Percentiles rank a stretch among this genome's conserved stretches.
Evolutionary conservation across 1,139 yeast species (phyloP).

Genomic region (Yamadazyma diddensiae): DNA sequence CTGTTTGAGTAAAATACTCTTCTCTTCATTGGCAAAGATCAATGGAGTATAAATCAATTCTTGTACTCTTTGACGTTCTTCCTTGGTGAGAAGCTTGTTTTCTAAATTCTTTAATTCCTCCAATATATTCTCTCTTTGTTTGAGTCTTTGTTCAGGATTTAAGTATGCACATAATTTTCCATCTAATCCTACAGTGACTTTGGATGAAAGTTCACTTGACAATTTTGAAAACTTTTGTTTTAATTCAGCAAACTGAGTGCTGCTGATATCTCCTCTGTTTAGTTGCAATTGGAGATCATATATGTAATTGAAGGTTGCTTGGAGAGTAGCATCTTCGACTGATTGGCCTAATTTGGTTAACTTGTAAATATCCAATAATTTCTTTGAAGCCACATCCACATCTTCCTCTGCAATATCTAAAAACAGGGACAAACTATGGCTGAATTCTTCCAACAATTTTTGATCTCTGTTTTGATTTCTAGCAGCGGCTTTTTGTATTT

Average conservation of each 20-base stretch:
- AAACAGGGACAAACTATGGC: constrained; percentile 20
- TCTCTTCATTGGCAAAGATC: constrained; percentile 26
- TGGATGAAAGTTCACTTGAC: constrained; percentile 25
- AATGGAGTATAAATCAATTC: constrained; percentile 35
- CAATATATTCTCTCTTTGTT: constrained; percentile 20
- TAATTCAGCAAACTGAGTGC: constrained; percentile 23
- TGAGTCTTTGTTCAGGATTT: constrained; percentile 17
- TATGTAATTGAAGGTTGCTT: constrained; percentile 51
- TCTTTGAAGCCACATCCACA: constrained; percentile 40
- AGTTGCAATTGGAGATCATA: constrained; percentile 46
- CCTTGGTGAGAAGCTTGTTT: constrained; percentile 22
- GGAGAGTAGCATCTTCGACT: constrained; percentile 55
- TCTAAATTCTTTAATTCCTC: constrained; percentile 19
- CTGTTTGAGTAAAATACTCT: constrained; percentile 19
- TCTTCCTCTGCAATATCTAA: constrained; percentile 29
- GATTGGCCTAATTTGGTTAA: constrained; percentile 23
- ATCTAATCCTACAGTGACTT: constrained; percentile 27
- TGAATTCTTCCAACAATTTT: constrained; percentile 19
- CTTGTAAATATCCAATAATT: constrained; percentile 47
- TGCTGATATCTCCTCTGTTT: constrained; percentile 36
- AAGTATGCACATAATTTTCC: constrained; percentile 25
- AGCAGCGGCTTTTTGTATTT: constrained; percentile 26
- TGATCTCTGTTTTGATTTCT: constrained; percentile 31
- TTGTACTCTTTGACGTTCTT: constrained; percentile 24
- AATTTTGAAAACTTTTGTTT: constrained; percentile 21